These are phyloP conservation scores for Teunomyces atbi DNA, from an alignment of 805 yeast species.

Conservation along the genomic window DNA sequence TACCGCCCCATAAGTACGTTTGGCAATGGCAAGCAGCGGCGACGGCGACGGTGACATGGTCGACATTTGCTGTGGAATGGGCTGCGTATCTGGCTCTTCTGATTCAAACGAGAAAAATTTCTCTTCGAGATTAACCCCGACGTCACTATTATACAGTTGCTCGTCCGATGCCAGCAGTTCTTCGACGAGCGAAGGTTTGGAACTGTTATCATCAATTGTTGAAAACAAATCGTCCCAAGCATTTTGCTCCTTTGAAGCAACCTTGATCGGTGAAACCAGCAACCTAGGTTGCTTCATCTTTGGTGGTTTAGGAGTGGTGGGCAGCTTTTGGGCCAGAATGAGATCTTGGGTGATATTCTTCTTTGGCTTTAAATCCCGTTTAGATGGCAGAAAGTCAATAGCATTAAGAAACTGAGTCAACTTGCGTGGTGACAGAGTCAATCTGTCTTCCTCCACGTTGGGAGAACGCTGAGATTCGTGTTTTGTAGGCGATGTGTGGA, in stretches of 20 bases:
- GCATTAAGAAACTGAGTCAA: slow-evolving; percentile 3
- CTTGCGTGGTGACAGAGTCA: slow-evolving; percentile 17
- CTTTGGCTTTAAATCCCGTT: neutral
- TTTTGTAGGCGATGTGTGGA: neutral
- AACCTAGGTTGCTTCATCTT: neutral
- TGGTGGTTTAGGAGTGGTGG: slow-evolving; percentile 1
- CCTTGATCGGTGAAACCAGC: slow-evolving; percentile 1
- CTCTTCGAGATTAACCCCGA: neutral
- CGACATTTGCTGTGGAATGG: neutral
- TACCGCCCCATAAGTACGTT: slow-evolving; percentile 1
- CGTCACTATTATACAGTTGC: neutral
- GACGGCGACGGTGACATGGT: neutral
- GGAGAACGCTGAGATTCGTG: neutral
- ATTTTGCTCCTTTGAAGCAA: slow-evolving; percentile 6
- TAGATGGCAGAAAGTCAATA: neutral
- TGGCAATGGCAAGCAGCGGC: neutral
- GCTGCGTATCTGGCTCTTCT: neutral
- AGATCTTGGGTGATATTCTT: neutral
- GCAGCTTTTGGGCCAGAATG: neutral
- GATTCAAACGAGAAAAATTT: neutral
- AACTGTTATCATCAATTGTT: neutral
- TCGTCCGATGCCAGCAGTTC: neutral
- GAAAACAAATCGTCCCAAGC: slow-evolving; percentile 4
- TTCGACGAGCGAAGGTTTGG: slow-evolving; percentile 1
- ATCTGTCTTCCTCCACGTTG: neutral